phyloP scores from a whole-genome alignment of 176 grass and related monocot species.

The Pharus latifolius region DNA sequence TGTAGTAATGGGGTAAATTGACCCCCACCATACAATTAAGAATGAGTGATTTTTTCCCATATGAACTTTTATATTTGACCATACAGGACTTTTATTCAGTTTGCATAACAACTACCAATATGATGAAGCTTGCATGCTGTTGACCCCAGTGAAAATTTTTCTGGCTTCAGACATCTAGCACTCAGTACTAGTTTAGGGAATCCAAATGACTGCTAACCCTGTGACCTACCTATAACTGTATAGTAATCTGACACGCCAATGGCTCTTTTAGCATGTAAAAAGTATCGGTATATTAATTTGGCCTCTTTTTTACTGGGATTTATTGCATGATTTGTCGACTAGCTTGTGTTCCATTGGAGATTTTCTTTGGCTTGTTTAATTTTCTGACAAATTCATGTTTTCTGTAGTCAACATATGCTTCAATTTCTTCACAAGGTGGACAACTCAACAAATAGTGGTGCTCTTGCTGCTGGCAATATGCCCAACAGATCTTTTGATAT shows the following conservation, averaged over 20 bases:
- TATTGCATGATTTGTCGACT: not conserved
- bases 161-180: not conserved
- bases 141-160: not conserved
- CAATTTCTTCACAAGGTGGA: slow-evolving; percentile 89
- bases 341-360: not conserved
- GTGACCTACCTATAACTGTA: not conserved
- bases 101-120: not conserved
- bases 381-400: slow-evolving; percentile 18
- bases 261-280: not conserved
- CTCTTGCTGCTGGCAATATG: slow-evolving; percentile 21
- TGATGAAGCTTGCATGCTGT: not conserved
- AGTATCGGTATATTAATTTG: not conserved
- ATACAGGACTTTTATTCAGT: not conserved
- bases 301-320: not conserved
- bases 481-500: slow-evolving; percentile 26
- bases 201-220: not conserved
- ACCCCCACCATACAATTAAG: too few species aligned
- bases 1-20: not conserved
- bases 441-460: slow-evolving; percentile 46
- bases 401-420: slow-evolving; percentile 93
- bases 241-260: too few species aligned
- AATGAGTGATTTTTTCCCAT: too few species aligned
- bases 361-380: slow-evolving; percentile 1
- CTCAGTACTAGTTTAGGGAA: not conserved
- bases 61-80: too few species aligned